Percentiles rank a stretch among this genome's conserved stretches.
phyloP scores from a whole-genome alignment of 179 eudicot genomes.

The Actinidia arguta region DNA sequence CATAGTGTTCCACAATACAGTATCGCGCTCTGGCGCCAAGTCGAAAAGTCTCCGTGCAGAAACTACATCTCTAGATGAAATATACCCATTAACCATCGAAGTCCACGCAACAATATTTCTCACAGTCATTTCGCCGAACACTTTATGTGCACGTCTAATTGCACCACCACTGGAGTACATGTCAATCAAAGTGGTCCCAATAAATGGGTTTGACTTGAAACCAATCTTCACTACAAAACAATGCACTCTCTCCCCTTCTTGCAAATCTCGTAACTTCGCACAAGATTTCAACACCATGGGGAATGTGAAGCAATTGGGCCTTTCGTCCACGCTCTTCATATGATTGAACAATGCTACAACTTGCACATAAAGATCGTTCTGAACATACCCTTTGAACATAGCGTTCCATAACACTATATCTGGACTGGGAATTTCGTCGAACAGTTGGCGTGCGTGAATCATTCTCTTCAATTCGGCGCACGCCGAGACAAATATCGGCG shows the following conservation, averaged over 20 bases:
- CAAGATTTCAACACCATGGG: constrained; percentile 81
- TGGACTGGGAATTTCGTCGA: constrained; percentile 60
- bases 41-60: constrained; percentile 63
- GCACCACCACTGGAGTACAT: constrained; percentile 50
- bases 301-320: constrained; percentile 64
- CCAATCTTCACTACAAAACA: constrained; percentile 57
- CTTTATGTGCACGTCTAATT: constrained; percentile 52
- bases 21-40: constrained; percentile 70
- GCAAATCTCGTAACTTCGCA: constrained; percentile 44
- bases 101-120: constrained; percentile 81
- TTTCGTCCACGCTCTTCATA: constrained; percentile 52
- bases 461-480: constrained; percentile 40
- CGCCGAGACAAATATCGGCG: constrained; percentile 47
- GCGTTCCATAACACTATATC: constrained; percentile 55
- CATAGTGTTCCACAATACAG: constrained; percentile 78
- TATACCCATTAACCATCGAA: constrained; percentile 59
- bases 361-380: constrained; percentile 40
- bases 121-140: constrained; percentile 61
- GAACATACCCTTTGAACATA: constrained; percentile 69
- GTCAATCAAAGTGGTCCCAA: constrained; percentile 80
- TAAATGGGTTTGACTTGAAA: constrained; percentile 59
- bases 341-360: constrained; percentile 50
- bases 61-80: constrained; percentile 41
- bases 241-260: constrained; percentile 63
- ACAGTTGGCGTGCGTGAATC: constrained; percentile 52